These are phyloP conservation scores for Penicillium mononematosum DNA, from an alignment of 495 filamentous ascomycete genomes.

Conservation along the genomic window DNA sequence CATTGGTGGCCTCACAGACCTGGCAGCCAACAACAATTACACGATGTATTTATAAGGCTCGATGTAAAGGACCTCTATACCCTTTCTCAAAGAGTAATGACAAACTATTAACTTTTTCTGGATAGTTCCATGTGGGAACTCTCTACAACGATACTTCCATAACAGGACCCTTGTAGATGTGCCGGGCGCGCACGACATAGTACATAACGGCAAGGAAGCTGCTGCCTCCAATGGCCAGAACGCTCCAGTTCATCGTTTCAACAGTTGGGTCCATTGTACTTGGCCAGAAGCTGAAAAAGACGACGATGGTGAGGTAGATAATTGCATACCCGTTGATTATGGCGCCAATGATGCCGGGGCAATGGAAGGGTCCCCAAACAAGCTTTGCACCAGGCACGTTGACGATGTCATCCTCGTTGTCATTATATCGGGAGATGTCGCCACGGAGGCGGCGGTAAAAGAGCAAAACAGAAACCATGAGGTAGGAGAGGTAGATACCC, in stretches of 20 bases:
- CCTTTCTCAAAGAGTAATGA: no score
- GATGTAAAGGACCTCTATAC: no score
- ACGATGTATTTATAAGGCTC: no score
- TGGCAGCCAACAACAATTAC: no score
- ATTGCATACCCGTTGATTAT: conserved; percentile 43
- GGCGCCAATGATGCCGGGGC: conserved; percentile 45
- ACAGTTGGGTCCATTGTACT: conserved; percentile 30
- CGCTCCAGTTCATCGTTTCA: conserved; percentile 48
- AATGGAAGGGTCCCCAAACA: conserved; percentile 50
- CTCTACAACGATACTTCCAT: conserved; percentile 20
- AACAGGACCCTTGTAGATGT: conserved; percentile 32
- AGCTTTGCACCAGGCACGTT: conserved; percentile 29
- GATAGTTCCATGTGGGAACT: not conserved
- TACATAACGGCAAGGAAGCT: conserved; percentile 35
- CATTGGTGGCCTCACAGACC: no score
- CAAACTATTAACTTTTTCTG: not conserved
- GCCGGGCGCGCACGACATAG: conserved; percentile 31
- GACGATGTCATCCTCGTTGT: conserved; percentile 17
- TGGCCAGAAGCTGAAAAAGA: conserved; percentile 49
- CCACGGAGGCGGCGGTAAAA: conserved; percentile 39
- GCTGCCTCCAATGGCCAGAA: conserved; percentile 38
- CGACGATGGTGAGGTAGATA: conserved; percentile 36
- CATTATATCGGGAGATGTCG: conserved; percentile 18
- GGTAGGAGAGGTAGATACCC: conserved; percentile 41
- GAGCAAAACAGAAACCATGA: conserved; percentile 40